Evolutionary conservation across 1,139 yeast genomes (phyloP).

Genomic region (Pichia sp.): DNA sequence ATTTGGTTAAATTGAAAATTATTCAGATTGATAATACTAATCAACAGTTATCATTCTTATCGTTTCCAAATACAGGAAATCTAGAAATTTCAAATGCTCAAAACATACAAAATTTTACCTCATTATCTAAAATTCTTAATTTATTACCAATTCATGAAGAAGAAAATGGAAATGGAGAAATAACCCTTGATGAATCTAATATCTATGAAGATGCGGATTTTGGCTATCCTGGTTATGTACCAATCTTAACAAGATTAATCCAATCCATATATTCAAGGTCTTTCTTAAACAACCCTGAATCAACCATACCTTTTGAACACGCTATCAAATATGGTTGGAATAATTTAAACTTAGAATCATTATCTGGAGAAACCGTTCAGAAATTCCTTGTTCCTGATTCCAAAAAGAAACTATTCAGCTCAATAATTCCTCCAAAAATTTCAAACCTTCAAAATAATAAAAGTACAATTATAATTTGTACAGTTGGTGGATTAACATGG

Average conservation of each 20-base stretch:
- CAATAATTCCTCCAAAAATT: constrained; percentile 25
- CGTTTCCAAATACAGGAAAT: constrained; percentile 11
- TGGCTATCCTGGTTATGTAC: constrained; percentile 49
- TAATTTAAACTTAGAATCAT: constrained; percentile 24
- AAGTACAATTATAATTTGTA: constrained; percentile 45
- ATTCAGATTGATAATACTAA: constrained; percentile 14
- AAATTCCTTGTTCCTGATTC: constrained; percentile 28
- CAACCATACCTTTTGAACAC: neutral
- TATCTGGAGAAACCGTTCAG: constrained; percentile 25
- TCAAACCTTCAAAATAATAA: constrained; percentile 28
- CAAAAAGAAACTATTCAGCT: constrained; percentile 25
- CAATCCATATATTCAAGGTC: constrained; percentile 46
- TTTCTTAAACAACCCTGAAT: constrained; percentile 19
- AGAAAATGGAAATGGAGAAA: neutral
- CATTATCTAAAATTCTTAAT: constrained; percentile 25
- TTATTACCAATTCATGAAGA: constrained; percentile 25
- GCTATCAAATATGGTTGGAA: constrained; percentile 30
- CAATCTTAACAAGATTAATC: constrained; percentile 42
- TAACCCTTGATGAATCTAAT: too few relatives aligned
- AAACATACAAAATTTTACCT: constrained; percentile 30
- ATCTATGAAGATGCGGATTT: constrained; percentile 39
- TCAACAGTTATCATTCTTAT: constrained; percentile 22
- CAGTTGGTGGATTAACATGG: constrained; percentile 76
- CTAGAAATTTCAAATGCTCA: constrained; percentile 18
- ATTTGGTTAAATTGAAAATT: constrained; percentile 28